phyloP scores from a whole-genome alignment of 768 basidiomycete species.

The Boletus coccyginus region DNA sequence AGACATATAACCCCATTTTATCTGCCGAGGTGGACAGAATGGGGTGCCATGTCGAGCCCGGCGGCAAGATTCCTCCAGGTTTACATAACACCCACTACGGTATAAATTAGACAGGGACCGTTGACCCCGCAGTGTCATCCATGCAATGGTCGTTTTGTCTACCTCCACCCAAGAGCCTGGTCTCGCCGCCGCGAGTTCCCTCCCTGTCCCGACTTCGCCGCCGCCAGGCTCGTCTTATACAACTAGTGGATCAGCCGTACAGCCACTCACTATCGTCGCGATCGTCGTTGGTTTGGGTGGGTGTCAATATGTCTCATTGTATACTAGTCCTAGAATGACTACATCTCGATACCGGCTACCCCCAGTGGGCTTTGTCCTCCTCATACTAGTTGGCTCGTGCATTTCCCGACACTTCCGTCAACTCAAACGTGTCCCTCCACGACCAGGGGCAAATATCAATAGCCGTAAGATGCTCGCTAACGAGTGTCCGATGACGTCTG shows the following conservation, averaged over 20 bases:
- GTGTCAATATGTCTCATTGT: not conserved
- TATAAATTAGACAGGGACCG: not conserved
- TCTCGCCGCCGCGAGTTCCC: not conserved
- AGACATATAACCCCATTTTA: not conserved
- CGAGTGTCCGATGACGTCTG: not conserved
- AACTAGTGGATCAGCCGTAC: not conserved
- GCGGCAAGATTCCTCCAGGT: not conserved
- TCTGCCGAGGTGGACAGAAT: not conserved
- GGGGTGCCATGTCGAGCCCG: not conserved
- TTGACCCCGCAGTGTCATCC: not conserved
- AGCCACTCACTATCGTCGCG: conserved; percentile 6
- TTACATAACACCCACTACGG: not conserved
- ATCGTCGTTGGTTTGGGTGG: conserved; percentile 16
- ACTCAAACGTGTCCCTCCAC: not conserved
- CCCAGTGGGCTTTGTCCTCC: conserved; percentile 13
- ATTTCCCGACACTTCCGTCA: conserved; percentile 1
- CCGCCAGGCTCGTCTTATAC: not conserved
- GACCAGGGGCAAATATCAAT: not conserved
- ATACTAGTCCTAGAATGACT: not conserved
- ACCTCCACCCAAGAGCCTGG: not conserved
- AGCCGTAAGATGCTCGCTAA: not conserved
- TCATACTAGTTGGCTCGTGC: conserved; percentile 1
- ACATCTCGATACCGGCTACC: not conserved
- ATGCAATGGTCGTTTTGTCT: not conserved
- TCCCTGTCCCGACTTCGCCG: not conserved